phyloP scores from a whole-genome alignment of 306 rosid genomes.

The Ceratonia siliqua region DNA sequence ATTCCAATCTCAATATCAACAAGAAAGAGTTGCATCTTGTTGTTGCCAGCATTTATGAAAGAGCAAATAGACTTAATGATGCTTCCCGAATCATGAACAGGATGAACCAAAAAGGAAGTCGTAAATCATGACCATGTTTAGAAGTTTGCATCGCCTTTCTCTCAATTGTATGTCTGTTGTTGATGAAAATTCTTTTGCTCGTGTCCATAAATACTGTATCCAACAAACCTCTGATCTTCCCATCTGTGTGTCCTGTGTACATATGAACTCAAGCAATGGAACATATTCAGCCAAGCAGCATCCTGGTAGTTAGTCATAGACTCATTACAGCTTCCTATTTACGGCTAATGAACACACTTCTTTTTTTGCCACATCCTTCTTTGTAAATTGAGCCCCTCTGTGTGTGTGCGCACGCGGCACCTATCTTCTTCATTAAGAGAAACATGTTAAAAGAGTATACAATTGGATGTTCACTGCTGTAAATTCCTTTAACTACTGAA shows the following conservation, averaged over 20 bases:
- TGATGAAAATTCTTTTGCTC: slow-evolving; percentile 30
- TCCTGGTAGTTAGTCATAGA: slow-evolving; percentile 6
- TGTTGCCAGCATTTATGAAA: slow-evolving; percentile 75
- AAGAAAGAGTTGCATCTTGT: slow-evolving; percentile 88
- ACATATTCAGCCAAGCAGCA: not conserved
- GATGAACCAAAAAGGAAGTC: slow-evolving; percentile 48
- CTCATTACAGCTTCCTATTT: slow-evolving; percentile 19
- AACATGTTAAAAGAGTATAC: not conserved
- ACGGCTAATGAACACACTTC: not conserved
- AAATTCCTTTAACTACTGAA: not conserved
- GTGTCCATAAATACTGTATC: not conserved
- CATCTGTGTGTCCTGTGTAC: slow-evolving; percentile 11
- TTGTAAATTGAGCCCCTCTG: not conserved
- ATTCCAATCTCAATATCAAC: slow-evolving; percentile 78
- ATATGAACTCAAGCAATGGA: slow-evolving; percentile 6
- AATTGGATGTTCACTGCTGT: not conserved
- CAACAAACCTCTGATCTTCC: slow-evolving; percentile 26
- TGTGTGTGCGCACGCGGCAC: not conserved
- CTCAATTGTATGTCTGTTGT: not conserved
- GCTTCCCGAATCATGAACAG: slow-evolving; percentile 74
- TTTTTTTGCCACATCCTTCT: not conserved
- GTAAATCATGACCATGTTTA: slow-evolving; percentile 38
- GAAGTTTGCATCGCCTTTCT: slow-evolving; percentile 29
- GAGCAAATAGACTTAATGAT: slow-evolving; percentile 73
- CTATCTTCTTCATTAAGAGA: not conserved